Evolutionary conservation across 2,329 filamentous ascomycete species (phyloP).

Genomic region (Dactylellina drechsleri): DNA sequence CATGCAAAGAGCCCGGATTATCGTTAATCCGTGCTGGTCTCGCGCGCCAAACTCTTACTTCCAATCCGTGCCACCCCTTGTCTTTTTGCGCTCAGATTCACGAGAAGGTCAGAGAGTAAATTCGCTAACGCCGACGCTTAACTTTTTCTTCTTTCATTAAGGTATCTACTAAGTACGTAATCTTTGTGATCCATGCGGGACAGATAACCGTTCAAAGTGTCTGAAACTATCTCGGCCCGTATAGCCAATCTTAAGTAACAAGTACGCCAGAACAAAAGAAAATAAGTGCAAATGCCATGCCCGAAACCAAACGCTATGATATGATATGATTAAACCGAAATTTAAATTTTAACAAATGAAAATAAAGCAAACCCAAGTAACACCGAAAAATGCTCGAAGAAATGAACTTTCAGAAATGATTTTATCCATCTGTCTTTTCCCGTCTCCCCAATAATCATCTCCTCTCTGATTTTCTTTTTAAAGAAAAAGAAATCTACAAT

Average conservation of each 20-base stretch:
- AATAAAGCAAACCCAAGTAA: not conserved
- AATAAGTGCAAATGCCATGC: no score
- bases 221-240: no score
- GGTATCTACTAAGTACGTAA: no score
- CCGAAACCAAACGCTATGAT: no score
- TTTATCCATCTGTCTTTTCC: not conserved
- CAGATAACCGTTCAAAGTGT: no score
- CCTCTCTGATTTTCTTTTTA: slow-evolving; percentile 4
- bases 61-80: no score
- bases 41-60: no score
- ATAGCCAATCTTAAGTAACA: no score
- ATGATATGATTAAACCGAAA: not conserved
- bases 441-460: not conserved
- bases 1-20: not conserved
- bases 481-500: not conserved
- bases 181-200: no score
- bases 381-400: not conserved
- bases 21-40: not conserved
- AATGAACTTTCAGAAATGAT: not conserved
- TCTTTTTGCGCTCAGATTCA: not conserved
- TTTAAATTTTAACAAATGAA: not conserved
- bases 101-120: not conserved
- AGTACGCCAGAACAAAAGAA: no score
- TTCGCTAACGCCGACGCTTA: not conserved
- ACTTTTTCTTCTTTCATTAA: not conserved